Base-by-base conservation (phyloP, 2,329 filamentous ascomycete genomes). In the Alternaria sp. region DNA sequence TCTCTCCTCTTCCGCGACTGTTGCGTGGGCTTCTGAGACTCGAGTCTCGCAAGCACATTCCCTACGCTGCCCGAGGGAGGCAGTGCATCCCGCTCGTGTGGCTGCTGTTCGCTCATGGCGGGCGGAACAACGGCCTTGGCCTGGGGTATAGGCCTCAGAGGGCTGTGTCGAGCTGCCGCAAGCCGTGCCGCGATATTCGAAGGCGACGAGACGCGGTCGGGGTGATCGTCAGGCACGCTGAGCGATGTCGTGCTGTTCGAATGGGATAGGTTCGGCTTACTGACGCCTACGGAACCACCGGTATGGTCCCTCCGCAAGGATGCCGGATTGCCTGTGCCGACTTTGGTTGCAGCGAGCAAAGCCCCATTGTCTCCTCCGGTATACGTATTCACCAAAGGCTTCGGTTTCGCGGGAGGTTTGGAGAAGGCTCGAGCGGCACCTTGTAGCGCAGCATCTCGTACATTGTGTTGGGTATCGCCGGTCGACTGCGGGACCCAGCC, bases 141-240 rank as follows among this genome's bases (percentile, higher is more conserved):
- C 43, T 71, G 70, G 18, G 69, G 53, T 12, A 64, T 55, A 8
- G 75, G 74, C 56, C 69, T 74, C 63, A 74, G 64, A 20, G 87
- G 87, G 25, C 83, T 85, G 15, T 87, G 87, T 74, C 89, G 83
- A 59, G 88, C 89, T 20, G 89, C 89, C 3, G 88, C 88, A 25
- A 89, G 79, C 28, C 84, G 87, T 12, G 88, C 88, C 12, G 88
- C 88, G 65, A 90, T 87, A 64, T 87, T 86, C 6, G 87, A 90
- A 6, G 88, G 84, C 49, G 86, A 89, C 62, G 84, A 85, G 8
- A 65, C 64, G n/a, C 72, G 76, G 56, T 74, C 72, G 60, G 61
- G 37, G 49, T 69, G 62, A 55, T 73, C 73, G 6, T 68, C 69
- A 47, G 76, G 76, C 26, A 80, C 69, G 28, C 69, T 71, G 37